These are phyloP conservation scores for Hygrophorus russula DNA, from an alignment of 768 basidiomycete species.

Conservation along the genomic window DNA sequence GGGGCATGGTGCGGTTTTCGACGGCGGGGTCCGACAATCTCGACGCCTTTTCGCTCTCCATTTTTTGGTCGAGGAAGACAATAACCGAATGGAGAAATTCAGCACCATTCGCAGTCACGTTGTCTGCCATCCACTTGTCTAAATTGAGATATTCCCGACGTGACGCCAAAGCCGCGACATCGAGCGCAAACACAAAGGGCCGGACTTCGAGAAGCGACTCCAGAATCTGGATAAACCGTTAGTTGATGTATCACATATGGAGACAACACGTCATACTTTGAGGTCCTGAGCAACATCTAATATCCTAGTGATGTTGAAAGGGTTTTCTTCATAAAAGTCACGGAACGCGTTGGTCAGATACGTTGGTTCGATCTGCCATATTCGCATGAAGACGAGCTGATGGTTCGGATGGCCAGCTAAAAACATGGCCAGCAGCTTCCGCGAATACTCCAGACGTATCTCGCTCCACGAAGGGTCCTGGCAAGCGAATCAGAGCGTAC, in stretches of 20 bases:
- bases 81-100: slow-evolving; percentile 85
- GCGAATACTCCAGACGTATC: slow-evolving; percentile 78
- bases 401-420: slow-evolving; percentile 89
- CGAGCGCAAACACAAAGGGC: slow-evolving; percentile 83
- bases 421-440: slow-evolving; percentile 81
- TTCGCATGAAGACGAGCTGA: slow-evolving; percentile 92
- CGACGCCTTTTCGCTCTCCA: slow-evolving; percentile 75
- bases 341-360: slow-evolving; percentile 84
- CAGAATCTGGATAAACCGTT: slow-evolving; percentile 50
- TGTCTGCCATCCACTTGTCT: slow-evolving; percentile 93
- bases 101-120: slow-evolving; percentile 68
- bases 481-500: slow-evolving; percentile 2
- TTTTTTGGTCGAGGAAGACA: slow-evolving; percentile 84
- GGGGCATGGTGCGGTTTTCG: slow-evolving; percentile 73
- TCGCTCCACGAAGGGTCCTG: slow-evolving; percentile 81
- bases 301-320: slow-evolving; percentile 88
- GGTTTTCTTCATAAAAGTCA: slow-evolving; percentile 86
- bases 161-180: slow-evolving; percentile 89
- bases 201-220: slow-evolving; percentile 86
- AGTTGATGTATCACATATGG: neutral
- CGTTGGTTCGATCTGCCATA: slow-evolving; percentile 84
- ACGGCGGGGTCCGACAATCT: slow-evolving; percentile 67
- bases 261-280: slow-evolving; percentile 43
- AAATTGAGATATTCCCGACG: slow-evolving; percentile 90
- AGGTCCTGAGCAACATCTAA: slow-evolving; percentile 93